A percentile compares a stretch with the other conserved stretches of the same genome.
Evolutionary conservation across 345 rosid species (phyloP).

Genomic region (Bruguiera gymnorhiza): DNA sequence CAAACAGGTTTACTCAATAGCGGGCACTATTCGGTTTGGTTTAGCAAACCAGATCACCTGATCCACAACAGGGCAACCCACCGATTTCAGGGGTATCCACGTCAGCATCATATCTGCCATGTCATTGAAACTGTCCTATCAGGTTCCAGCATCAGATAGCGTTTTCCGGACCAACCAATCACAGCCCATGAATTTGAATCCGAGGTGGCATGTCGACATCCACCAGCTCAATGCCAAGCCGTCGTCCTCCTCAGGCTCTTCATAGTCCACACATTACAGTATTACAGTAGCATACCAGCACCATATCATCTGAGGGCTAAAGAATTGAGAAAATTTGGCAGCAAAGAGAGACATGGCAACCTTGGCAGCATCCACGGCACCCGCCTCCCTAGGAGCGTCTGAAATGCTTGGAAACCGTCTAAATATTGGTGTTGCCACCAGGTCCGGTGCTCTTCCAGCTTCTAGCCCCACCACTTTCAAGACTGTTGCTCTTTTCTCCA

Average conservation of each 20-base stretch:
- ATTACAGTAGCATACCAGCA: background rate
- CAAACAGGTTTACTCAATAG: too few species aligned
- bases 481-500: conserved; percentile 76
- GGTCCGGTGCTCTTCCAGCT: conserved; percentile 52
- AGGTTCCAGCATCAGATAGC: conserved; percentile 53
- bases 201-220: conserved; percentile 46
- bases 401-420: conserved; percentile 75
- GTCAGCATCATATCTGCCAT: conserved; percentile 52
- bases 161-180: conserved; percentile 39
- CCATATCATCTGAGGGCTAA: background rate
- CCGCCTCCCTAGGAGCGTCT: conserved; percentile 79
- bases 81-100: conserved; percentile 20
- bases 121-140: conserved; percentile 47
- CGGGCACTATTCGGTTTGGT: background rate
- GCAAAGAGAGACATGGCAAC: conserved; percentile 39
- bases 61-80: conserved; percentile 7
- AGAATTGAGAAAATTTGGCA: too few species aligned
- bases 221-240: conserved; percentile 53
- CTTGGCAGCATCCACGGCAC: conserved; percentile 49
- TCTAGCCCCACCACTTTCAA: conserved; percentile 61
- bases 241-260: conserved; percentile 14
- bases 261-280: background rate
- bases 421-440: conserved; percentile 46
- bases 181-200: conserved; percentile 25
- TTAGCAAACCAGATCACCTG: background rate